Conservation (phyloP, 2,329 filamentous ascomycete species). For the Nemania serpens region DNA sequence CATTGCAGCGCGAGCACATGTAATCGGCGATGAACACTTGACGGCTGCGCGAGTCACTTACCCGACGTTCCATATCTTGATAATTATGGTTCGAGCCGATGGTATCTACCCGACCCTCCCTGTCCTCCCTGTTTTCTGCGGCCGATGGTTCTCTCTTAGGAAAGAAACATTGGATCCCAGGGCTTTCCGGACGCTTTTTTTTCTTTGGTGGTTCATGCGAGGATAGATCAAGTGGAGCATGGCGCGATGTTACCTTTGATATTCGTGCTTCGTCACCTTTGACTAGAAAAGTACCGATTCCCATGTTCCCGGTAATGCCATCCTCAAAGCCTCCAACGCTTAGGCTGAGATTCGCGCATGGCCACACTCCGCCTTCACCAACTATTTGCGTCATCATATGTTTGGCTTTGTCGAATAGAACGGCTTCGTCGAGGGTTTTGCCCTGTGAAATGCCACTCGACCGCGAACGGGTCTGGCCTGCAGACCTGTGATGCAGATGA, state of each 20-base stretch:
- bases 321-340: constrained; percentile 94
- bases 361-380: constrained; percentile 80
- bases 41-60: constrained; percentile 37
- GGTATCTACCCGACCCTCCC: constrained; percentile 33
- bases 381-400: constrained; percentile 77
- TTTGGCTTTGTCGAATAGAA: constrained; percentile 76
- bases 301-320: constrained; percentile 79
- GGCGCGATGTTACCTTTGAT: constrained; percentile 47
- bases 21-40: constrained; percentile 46
- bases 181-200: constrained; percentile 52
- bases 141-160: constrained; percentile 45
- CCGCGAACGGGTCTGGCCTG: constrained; percentile 73
- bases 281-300: constrained; percentile 85
- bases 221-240: constrained; percentile 35
- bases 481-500: constrained; percentile 80
- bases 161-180: constrained; percentile 64
- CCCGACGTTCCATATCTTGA: constrained; percentile 31
- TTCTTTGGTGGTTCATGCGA: constrained; percentile 46
- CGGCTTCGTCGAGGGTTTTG: constrained; percentile 70
- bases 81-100: constrained; percentile 25
- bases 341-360: constrained; percentile 86
- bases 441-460: constrained; percentile 78
- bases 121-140: constrained; percentile 38
- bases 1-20: constrained; percentile 68
- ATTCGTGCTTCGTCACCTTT: constrained; percentile 69